These are phyloP conservation scores for Cryptosporidium tyzzeri DNA, from an alignment of 169 alveolate species.

Conservation along the genomic window DNA sequence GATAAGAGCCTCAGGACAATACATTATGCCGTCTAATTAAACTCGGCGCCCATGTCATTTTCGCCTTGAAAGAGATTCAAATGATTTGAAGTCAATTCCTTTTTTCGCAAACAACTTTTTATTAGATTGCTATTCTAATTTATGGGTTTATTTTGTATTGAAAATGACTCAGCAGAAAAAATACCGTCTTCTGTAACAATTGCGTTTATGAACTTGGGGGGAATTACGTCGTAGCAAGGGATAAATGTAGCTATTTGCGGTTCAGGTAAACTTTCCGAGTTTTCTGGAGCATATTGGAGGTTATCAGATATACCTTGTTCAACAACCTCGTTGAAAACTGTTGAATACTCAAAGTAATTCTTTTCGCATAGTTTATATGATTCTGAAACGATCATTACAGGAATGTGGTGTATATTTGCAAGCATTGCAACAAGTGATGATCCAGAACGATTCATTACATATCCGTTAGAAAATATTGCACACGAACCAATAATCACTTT, in stretches of 20 bases:
- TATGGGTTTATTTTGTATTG: not conserved
- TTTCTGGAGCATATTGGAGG: too few species aligned
- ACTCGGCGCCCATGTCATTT: not conserved
- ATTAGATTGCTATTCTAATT: not conserved
- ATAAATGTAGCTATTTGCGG: not conserved
- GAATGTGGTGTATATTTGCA: slow-evolving; percentile 49
- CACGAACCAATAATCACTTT: slow-evolving; percentile 67
- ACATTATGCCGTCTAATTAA: not conserved
- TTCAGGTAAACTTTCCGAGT: not conserved
- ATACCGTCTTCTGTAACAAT: slow-evolving; percentile 72
- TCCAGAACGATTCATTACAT: slow-evolving; percentile 72
- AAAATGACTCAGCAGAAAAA: slow-evolving; percentile 19
- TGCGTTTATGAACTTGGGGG: slow-evolving; percentile 60
- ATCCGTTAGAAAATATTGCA: slow-evolving; percentile 65
- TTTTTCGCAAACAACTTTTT: not conserved
- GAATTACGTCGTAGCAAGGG: slow-evolving; percentile 69
- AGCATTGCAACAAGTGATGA: slow-evolving; percentile 64
- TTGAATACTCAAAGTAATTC: slow-evolving; percentile 59
- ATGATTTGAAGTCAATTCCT: not conserved
- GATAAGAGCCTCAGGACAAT: not conserved
- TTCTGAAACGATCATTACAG: slow-evolving; percentile 58
- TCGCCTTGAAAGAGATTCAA: not conserved
- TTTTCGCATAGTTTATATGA: slow-evolving; percentile 65
- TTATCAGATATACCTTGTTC: slow-evolving; percentile 6
- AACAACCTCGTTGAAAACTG: slow-evolving; percentile 41